These are phyloP conservation scores for Annulohypoxylon moriforme DNA, from an alignment of 495 filamentous ascomycete genomes.

Conservation along the genomic window DNA sequence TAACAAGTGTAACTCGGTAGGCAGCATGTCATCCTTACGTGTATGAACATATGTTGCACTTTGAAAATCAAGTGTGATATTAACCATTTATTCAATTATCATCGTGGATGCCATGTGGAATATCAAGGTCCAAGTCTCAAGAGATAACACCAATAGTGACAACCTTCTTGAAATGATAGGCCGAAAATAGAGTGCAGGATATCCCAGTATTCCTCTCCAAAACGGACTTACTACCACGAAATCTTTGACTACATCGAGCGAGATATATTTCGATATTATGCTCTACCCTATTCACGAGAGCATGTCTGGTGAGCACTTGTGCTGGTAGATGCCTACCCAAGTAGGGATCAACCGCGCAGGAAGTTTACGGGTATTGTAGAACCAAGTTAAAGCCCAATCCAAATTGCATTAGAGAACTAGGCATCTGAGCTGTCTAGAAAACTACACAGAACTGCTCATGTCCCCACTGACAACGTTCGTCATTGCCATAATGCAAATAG, in stretches of 20 bases:
- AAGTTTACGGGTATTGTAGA: not conserved
- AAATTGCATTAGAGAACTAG: conserved; percentile 27
- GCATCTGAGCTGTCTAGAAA: conserved; percentile 19
- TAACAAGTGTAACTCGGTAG: not conserved
- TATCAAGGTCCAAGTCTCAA: not conserved
- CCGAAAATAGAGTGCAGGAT: not conserved
- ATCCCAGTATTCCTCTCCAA: not conserved
- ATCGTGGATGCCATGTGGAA: not conserved
- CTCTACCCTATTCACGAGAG: conserved; percentile 6
- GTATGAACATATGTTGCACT: not conserved
- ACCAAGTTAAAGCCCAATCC: conserved; percentile 18
- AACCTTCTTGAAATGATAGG: not conserved
- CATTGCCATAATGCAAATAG: conserved; percentile 10
- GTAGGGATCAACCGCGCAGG: not conserved
- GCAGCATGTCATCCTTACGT: not conserved
- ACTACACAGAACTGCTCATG: conserved; percentile 17
- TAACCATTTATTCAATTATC: conserved; percentile 23
- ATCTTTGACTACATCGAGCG: conserved; percentile 9
- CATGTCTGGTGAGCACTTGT: not conserved
- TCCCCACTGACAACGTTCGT: conserved; percentile 22
- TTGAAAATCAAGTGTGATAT: not conserved
- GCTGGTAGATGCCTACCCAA: not conserved
- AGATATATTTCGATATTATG: conserved; percentile 11
- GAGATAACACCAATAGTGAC: not conserved
- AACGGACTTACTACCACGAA: not conserved